These are phyloP conservation scores for Alternaria metachromatica DNA, from an alignment of 2,329 filamentous ascomycete genomes.

Conservation along the genomic window DNA sequence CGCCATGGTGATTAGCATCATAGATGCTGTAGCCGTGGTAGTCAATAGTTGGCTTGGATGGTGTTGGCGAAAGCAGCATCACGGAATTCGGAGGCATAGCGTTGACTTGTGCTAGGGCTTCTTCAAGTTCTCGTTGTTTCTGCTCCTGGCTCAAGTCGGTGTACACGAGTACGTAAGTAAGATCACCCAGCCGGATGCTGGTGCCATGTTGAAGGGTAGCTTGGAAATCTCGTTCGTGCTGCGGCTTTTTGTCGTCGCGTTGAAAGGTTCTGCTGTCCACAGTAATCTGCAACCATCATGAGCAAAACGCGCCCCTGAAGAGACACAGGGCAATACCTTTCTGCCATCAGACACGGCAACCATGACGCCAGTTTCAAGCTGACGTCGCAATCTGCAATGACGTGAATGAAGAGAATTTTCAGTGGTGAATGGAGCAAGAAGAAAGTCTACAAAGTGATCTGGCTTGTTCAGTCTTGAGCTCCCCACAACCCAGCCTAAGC, in stretches of 20 bases:
- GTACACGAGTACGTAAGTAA: conserved; percentile 6
- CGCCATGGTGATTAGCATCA: conserved; percentile 8
- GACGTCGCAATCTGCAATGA: conserved; percentile 1
- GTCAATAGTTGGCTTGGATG: conserved; percentile 6
- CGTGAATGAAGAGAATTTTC: neutral
- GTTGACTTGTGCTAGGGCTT: neutral
- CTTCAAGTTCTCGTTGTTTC: conserved; percentile 6
- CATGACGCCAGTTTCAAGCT: conserved; percentile 4
- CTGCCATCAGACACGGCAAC: conserved; percentile 3
- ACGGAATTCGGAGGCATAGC: neutral
- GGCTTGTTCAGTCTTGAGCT: neutral
- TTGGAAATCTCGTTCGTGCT: conserved; percentile 6
- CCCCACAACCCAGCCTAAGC: conserved; percentile 6
- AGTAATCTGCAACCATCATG: neutral
- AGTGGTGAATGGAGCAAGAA: conserved; percentile 1
- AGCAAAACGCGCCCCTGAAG: neutral
- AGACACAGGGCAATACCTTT: neutral
- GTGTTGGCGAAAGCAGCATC: conserved; percentile 6
- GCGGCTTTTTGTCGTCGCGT: neutral
- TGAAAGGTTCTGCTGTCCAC: conserved; percentile 6
- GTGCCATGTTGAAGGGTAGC: conserved; percentile 3
- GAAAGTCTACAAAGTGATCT: conserved; percentile 8
- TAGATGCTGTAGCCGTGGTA: conserved; percentile 12
- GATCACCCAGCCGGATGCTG: conserved; percentile 5
- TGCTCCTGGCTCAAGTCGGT: conserved; percentile 4